Evolutionary conservation across 495 filamentous ascomycete species (phyloP).

Genomic region (Podospora pseudocomata): DNA sequence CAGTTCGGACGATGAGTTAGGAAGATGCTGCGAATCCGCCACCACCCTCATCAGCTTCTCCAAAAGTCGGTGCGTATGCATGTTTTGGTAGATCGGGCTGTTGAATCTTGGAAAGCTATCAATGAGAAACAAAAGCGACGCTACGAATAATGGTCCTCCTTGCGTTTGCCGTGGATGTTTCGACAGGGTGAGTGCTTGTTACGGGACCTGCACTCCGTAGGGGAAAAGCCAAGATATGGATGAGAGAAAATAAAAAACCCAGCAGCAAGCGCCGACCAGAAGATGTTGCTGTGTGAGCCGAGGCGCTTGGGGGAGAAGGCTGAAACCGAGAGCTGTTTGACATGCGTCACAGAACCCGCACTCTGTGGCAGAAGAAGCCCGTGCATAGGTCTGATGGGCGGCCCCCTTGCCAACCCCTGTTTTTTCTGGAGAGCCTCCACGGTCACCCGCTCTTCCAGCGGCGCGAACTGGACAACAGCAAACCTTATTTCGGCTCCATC

Average conservation of each 20-base stretch:
- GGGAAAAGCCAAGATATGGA: neutral
- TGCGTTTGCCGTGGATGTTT: neutral
- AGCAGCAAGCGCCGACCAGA: conserved; percentile 5
- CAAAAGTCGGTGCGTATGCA: neutral
- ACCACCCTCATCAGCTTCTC: neutral
- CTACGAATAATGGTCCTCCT: neutral
- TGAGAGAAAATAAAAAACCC: neutral
- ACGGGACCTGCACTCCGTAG: conserved; percentile 1
- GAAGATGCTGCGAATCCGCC: neutral
- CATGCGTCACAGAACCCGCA: conserved; percentile 25
- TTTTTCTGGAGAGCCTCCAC: neutral
- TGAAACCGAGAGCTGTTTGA: conserved; percentile 34
- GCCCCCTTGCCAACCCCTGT: conserved; percentile 10
- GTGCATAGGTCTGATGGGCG: conserved; percentile 11
- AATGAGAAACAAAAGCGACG: neutral
- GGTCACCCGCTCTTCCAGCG: conserved; percentile 10
- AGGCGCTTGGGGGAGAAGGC: conserved; percentile 19
- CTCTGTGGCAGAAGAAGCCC: conserved; percentile 18
- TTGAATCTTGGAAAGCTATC: neutral
- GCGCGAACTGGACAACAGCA: conserved; percentile 16
- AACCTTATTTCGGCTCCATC: conserved; percentile 36
- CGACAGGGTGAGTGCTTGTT: neutral
- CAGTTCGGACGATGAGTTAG: neutral
- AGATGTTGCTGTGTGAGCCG: conserved; percentile 1
- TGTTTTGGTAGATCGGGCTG: neutral